Base-by-base conservation (phyloP, 2,329 filamentous ascomycete species). In the Sclerotiophoma versabilis region DNA sequence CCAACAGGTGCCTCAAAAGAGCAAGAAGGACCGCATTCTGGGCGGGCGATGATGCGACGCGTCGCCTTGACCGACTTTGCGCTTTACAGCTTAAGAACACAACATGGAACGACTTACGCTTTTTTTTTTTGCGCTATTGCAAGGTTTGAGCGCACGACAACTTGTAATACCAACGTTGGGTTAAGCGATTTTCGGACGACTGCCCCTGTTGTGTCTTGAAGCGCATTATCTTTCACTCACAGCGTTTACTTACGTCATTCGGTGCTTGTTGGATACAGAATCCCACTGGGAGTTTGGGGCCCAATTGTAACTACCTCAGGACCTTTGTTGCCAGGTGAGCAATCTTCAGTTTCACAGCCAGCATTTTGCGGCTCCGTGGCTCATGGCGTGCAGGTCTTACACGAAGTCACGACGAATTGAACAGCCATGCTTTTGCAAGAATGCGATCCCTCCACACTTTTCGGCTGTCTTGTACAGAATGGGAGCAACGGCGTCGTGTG, bases 21-120 rank as follows among this genome's bases (percentile, higher is more conserved):
- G 50, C 45, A 69, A 65, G 42, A 68, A 69, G 17, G 70, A 74
- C 41, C 60, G 72, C 23, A 68, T 74, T 29, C 68, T 73, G 66
- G 72, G 71, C 8, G 58, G 22, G 2, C 42, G 36, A 4, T 50
- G 32, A 50, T 27, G 9, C 19, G 25, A 37, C 25, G 29, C 19
- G 20, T 22, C 22, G 30, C 14, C 12, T 33, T 22, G 32, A 15
- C 10, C n/a, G 9, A 23, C 5, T 15, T n/a, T 32, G 29, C 25
- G 38, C 19, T 22, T 30, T 36, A 15, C 15, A 11, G 3, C 8
- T 22, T 2, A 2, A 22, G 8, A 20, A 38, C 19, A 14, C 30
- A 8, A 8, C n/a, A 20, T n/a, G 10, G 9, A 22, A 20, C 9
- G 19, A 30, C 25, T 11, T n/a, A 39, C 33, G 27, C n/a, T 2